phyloP scores from a whole-genome alignment of 1,284 basidiomycete species.

The Cutaneotrichosporon curvatum region DNA sequence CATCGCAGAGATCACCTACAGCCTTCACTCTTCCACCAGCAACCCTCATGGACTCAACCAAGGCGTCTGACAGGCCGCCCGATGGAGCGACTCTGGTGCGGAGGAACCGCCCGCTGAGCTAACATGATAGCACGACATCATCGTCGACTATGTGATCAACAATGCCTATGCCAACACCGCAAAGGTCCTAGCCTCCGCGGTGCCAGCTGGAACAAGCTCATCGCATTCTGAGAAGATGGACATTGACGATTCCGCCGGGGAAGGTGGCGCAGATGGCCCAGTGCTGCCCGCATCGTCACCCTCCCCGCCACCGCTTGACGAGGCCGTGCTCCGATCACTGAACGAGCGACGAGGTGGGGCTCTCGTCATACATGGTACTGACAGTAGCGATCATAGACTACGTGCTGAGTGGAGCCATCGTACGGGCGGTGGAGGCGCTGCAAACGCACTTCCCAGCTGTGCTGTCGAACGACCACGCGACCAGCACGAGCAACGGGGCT shows the following conservation, averaged over 20 bases:
- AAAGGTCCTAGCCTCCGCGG: conserved; percentile 15
- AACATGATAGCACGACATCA: conserved; percentile 34
- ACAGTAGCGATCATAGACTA: conserved; percentile 33
- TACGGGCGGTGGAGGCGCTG: conserved; percentile 30
- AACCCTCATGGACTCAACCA: too few species aligned
- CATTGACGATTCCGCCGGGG: conserved; percentile 8
- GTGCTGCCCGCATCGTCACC: conserved; percentile 1
- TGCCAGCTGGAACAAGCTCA: conserved; percentile 1
- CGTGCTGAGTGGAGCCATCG: conserved; percentile 37
- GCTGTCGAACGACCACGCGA: conserved; percentile 10
- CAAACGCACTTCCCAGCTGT: conserved; percentile 35
- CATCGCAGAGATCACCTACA: too few species aligned
- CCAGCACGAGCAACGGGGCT: not conserved
- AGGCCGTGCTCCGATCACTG: conserved; percentile 21
- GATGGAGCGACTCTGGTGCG: too few species aligned
- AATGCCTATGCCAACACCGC: conserved; percentile 36
- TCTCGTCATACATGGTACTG: not conserved
- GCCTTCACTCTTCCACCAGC: too few species aligned
- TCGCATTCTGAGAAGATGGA: conserved; percentile 7
- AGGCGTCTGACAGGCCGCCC: too few species aligned
- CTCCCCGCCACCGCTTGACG: conserved; percentile 11
- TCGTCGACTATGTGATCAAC: conserved; percentile 38
- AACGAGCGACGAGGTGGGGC: conserved; percentile 34
- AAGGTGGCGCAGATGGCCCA: conserved; percentile 5
- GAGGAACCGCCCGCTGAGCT: too few species aligned